Base-by-base conservation (phyloP, 805 yeast genomes). In the Metschnikowia dekortorum region DNA sequence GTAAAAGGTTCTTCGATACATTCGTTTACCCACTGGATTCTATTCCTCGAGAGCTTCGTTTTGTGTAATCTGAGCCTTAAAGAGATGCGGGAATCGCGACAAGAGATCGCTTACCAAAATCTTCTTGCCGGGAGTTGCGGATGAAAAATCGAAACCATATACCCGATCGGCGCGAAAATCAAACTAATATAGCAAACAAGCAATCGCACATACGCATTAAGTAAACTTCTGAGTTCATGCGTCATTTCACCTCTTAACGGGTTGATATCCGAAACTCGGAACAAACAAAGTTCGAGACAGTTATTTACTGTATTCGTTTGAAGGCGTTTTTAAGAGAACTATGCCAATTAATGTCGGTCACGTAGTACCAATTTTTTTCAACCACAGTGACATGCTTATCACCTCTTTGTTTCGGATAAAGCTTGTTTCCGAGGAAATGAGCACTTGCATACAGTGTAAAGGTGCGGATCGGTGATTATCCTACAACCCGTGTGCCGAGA, bases 391-490 rank as follows among this genome's bases (percentile, higher is more conserved):
- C 30, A 14, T 41, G 37, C 18, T 16, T 22, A 13, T 41, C 35
- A 41, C 6, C 16, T 32, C 36, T 31, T 14, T 31, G 29, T 33
- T 22, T 22, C 31, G 32, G 33, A 33, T 11, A 22, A 22, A 11
- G 26, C 38, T 33, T 33, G 13, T 33, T 32, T 10, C 45, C 38
- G 45, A 42, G 43, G 34, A 42, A 41, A 31, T 32, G 44, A 11
- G 44, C 36, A 22, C 38, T 42, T 33, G 45, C 45, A 32, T 42
- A n/a, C 30, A 31, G 45, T 33, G 45, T 33, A 28, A 33, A 13
- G 43, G 33, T 42, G 45, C 45, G 38, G 45, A 42, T 32, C 45
- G 45, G 38, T 42, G 32, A 42, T 42, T 14, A 11, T 33, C 45
- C 45, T 42, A 28, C 33, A 13, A 33, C 28, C 45, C 45, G 45